These are phyloP conservation scores for Parascedosporium putredinis DNA, from an alignment of 2,329 filamentous ascomycete genomes.

Conservation along the genomic window DNA sequence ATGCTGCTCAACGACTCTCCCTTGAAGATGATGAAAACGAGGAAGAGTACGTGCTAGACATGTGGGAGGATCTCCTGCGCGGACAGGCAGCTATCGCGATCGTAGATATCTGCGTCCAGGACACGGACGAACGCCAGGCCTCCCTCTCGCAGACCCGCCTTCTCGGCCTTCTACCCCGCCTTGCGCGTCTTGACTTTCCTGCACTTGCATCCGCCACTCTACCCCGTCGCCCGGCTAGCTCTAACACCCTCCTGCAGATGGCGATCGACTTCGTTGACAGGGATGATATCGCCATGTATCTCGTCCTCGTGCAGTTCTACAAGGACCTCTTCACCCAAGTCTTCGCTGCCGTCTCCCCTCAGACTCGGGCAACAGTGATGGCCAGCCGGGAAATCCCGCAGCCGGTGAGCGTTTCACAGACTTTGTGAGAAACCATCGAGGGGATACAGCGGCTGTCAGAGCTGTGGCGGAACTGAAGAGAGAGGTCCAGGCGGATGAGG, in stretches of 20 bases:
- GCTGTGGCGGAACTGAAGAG: conserved; percentile 5
- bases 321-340: conserved; percentile 6
- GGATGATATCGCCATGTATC: conserved; percentile 7
- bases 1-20: conserved; percentile 3
- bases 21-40: neutral
- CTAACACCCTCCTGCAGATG: conserved; percentile 35
- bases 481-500: conserved; percentile 6
- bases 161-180: neutral
- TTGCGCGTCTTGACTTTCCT: conserved; percentile 1
- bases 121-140: neutral
- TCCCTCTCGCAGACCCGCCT: conserved; percentile 9
- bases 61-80: neutral
- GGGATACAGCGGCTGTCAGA: conserved; percentile 2
- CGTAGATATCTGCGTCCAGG: neutral
- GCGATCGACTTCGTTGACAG: conserved; percentile 19
- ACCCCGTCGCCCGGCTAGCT: conserved; percentile 21
- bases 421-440: neutral
- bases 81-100: neutral
- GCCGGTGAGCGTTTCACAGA: neutral
- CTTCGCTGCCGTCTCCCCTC: neutral
- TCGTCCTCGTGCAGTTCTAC: conserved; percentile 8
- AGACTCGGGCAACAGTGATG: too few species aligned
- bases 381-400: neutral
- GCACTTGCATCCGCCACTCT: conserved; percentile 14
- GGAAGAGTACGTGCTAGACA: neutral